Percentiles rank a stretch among this genome's conserved stretches.
These are phyloP conservation scores for Populus euphratica DNA, from an alignment of 345 rosid species.

Conservation along the genomic window DNA sequence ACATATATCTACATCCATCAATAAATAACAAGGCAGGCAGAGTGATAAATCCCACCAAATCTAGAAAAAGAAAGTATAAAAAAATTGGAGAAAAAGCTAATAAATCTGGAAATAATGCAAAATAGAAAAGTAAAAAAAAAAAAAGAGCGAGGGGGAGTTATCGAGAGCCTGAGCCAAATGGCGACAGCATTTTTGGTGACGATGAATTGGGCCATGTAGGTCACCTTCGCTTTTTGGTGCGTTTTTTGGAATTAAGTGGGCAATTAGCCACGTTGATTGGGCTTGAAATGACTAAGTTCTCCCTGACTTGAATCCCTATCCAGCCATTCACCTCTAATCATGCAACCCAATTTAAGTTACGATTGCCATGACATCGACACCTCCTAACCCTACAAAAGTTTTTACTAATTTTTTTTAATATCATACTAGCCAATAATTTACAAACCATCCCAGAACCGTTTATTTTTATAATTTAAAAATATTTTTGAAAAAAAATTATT, in stretches of 20 bases:
- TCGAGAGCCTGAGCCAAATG: conserved; percentile 21
- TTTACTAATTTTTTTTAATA: too few relatives aligned
- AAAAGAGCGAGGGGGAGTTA: neutral
- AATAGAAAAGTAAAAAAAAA: neutral
- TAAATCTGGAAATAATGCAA: neutral
- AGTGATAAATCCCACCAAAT: neutral
- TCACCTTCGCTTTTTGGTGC: conserved; percentile 39
- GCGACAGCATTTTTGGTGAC: conserved; percentile 47
- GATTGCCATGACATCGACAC: too few relatives aligned
- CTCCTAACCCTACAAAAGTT: too few relatives aligned
- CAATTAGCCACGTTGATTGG: conserved; percentile 18
- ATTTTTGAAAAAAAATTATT: too few relatives aligned
- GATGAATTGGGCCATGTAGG: conserved; percentile 41
- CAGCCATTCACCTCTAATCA: neutral
- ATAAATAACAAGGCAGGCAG: neutral
- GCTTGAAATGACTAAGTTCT: conserved; percentile 25
- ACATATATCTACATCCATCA: too few relatives aligned
- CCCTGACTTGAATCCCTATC: conserved; percentile 32
- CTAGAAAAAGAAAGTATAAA: neutral
- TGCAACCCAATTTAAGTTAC: neutral
- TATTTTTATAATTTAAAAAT: too few relatives aligned
- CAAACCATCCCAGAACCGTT: too few relatives aligned
- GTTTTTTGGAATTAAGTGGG: conserved; percentile 49
- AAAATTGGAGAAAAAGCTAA: neutral
- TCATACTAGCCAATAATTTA: too few relatives aligned